Percentiles rank a stretch among this genome's conserved stretches.
Conservation (phyloP, 169 alveolate species). For the Miamiensis avidus region DNA sequence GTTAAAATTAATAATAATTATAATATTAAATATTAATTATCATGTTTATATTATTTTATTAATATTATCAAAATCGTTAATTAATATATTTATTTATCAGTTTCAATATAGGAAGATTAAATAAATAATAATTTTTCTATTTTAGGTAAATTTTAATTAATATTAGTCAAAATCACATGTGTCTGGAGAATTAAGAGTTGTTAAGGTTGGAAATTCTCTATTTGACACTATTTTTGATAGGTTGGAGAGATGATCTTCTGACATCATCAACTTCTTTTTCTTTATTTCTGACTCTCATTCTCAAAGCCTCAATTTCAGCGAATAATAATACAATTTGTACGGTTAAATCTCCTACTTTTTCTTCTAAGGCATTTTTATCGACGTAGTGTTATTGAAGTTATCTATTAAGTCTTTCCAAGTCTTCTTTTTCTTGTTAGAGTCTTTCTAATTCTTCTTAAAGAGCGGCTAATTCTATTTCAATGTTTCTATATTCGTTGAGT, state of each 20-base stretch:
- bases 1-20: no score
- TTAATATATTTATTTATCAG: no score
- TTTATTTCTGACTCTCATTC: slow-evolving; percentile 29
- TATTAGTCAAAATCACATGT: no score
- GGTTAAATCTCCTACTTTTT: background rate
- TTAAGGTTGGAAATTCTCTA: background rate
- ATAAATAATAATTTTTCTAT: no score
- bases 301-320: slow-evolving; percentile 25
- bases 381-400: background rate
- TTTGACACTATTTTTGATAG: background rate
- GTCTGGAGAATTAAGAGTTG: no score
- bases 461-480: background rate
- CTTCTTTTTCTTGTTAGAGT: background rate
- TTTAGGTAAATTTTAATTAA: no score
- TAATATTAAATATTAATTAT: no score
- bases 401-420: background rate
- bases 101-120: no score
- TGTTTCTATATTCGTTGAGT: no score
- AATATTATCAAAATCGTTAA: no score
- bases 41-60: no score
- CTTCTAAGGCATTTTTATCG: background rate
- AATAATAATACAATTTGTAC: slow-evolving; percentile 2
- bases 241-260: slow-evolving; percentile 21
- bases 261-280: slow-evolving; percentile 32
- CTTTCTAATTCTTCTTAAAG: background rate